Conservation (phyloP, 345 rosid genomes). For the Pugionium cornutum region DNA sequence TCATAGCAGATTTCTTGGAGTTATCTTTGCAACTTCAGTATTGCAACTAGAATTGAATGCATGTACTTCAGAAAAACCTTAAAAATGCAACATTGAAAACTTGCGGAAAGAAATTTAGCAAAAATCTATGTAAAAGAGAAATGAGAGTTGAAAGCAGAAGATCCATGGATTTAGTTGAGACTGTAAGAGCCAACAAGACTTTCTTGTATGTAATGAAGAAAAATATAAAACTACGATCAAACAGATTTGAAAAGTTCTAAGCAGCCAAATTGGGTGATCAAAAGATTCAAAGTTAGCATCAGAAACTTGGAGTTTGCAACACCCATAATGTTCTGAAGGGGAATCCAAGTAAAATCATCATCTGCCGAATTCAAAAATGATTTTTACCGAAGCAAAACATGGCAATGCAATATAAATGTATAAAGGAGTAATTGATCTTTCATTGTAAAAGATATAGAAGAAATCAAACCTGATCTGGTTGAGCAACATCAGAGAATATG, state of each 20-base stretch:
- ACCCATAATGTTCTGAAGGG: constrained; percentile 43
- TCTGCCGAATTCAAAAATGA: constrained; percentile 10
- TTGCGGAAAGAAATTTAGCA: not conserved
- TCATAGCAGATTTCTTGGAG: too few relatives aligned
- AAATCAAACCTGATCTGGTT: constrained; percentile 89
- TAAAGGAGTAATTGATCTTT: not conserved
- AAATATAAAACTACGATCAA: not conserved
- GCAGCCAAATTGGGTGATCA: not conserved
- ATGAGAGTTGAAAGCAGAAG: not conserved
- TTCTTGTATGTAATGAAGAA: not conserved
- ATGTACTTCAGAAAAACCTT: too few relatives aligned
- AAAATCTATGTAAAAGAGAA: not conserved
- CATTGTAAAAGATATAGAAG: not conserved
- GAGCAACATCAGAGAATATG: constrained; percentile 98
- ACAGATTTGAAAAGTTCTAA: not conserved
- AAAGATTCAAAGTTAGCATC: constrained; percentile 43
- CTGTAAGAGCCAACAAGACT: not conserved
- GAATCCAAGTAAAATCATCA: constrained; percentile 38
- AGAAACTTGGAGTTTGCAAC: constrained; percentile 65
- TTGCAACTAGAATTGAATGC: too few relatives aligned
- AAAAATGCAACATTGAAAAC: not conserved
- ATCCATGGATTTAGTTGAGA: not conserved
- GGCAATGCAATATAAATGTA: not conserved
- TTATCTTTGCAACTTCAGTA: not conserved
- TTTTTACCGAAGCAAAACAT: not conserved